A percentile compares a stretch with the other conserved stretches of the same genome.
Conservation (phyloP, 2,329 filamentous ascomycete genomes). For the Trichoderma sp. region DNA sequence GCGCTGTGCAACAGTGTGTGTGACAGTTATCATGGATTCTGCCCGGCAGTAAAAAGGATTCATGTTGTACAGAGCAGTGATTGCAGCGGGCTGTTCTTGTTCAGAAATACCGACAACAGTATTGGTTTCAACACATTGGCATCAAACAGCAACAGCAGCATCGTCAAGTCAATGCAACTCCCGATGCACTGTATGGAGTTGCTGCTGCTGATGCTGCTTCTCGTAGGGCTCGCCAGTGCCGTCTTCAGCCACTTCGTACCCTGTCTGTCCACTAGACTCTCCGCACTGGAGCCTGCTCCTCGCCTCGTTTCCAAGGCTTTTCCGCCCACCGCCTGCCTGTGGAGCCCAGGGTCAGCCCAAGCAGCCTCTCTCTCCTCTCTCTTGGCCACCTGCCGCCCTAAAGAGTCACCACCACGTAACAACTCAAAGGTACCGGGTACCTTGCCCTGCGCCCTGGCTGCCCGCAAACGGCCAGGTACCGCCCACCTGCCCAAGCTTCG, state of each 20-base stretch:
- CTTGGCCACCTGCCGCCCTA: not conserved
- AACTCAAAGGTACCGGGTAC: not conserved
- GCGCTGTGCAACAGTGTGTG: not conserved
- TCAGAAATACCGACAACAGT: too few species aligned
- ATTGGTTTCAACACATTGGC: too few species aligned
- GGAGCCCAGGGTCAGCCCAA: not conserved
- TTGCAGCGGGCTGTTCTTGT: too few species aligned
- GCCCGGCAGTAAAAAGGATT: too few species aligned
- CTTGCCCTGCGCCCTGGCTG: not conserved
- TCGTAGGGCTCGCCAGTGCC: not conserved
- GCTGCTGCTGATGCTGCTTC: not conserved
- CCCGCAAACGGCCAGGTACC: not conserved
- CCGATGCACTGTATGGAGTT: not conserved
- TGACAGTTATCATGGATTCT: not conserved
- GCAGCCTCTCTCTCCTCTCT: not conserved
- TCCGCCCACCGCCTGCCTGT: slow-evolving; percentile 8
- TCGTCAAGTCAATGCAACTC: too few species aligned
- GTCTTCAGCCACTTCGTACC: not conserved
- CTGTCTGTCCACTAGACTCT: not conserved
- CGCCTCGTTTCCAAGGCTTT: not conserved
- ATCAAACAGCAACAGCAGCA: too few species aligned
- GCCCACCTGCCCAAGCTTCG: not conserved
- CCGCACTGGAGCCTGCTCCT: not conserved
- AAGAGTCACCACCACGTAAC: not conserved
- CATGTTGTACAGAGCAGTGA: too few species aligned